Conservation (phyloP, 495 filamentous ascomycete species). For the Podospora anserina region DNA sequence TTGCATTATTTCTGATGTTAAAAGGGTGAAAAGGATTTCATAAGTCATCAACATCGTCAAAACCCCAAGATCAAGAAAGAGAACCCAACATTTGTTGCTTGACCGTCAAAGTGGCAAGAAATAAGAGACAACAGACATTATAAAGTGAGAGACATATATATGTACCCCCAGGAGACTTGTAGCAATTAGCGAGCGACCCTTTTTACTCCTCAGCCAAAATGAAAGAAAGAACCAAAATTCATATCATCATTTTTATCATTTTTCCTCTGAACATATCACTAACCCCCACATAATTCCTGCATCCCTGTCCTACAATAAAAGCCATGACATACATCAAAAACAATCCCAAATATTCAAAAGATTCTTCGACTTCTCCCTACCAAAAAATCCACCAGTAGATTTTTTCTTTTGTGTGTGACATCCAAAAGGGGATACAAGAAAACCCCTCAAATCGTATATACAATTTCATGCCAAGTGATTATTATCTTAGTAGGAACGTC, state of each 20-base stretch:
- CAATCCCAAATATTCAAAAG: background rate
- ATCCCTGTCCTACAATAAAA: background rate
- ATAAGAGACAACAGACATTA: too few relatives aligned
- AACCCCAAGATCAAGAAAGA: too few relatives aligned
- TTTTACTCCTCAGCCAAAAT: background rate
- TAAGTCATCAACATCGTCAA: too few relatives aligned
- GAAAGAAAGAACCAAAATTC: background rate
- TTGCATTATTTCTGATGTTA: too few relatives aligned
- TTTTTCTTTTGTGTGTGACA: background rate
- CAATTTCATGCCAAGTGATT: background rate
- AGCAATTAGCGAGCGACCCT: background rate
- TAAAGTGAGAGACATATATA: too few relatives aligned
- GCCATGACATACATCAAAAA: background rate
- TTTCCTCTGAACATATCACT: slow-evolving; percentile 1
- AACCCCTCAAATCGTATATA: background rate
- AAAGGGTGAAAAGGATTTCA: too few relatives aligned
- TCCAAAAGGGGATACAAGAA: background rate
- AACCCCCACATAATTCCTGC: background rate
- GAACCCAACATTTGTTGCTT: too few relatives aligned
- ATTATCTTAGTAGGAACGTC: slow-evolving; percentile 1
- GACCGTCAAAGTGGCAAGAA: too few relatives aligned
- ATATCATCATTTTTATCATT: background rate
- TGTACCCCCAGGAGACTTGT: background rate
- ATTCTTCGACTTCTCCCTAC: background rate
- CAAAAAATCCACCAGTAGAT: background rate